Evolutionary conservation across 139 green algal genomes (phyloP), one percentile per base, ranked within the genome.

Genomic region (Chlorella sp.): DNA sequence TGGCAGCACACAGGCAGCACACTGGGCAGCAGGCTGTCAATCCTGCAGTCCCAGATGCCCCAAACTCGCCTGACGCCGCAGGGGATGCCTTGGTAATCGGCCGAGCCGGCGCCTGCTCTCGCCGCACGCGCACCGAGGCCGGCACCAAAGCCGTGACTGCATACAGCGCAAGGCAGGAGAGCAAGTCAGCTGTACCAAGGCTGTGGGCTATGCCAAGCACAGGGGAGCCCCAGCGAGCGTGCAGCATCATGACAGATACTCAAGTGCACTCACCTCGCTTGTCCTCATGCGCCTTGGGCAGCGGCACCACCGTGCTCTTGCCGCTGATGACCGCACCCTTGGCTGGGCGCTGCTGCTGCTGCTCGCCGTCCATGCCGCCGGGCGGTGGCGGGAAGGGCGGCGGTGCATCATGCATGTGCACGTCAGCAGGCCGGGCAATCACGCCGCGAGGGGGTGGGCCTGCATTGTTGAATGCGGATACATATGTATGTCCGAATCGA

Each of bases 221-320:
- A n/a, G n/a, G n/a, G n/a, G n/a, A n/a, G n/a, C n/a, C n/a, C n/a
- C n/a, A n/a, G n/a, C n/a, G n/a, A n/a, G n/a, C n/a, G n/a, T n/a
- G n/a, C n/a, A n/a, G 21, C 30, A 30, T 56, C n/a, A 55, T 16
- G 3, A 79, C 25, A 30, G 23, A 64, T 9, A 51, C 44, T 51
- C 44, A 4, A 36, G 64, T 38, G 5, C 34, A 41, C 81, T 60
- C 73, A 87, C 83, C 83, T 32, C 74, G 55, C 73, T 94, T 94
- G 71, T 96, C 93, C 11, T 95, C 87, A 20, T 95, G 89, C 0
- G 95, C 94, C 25, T 92, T 84, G 12, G 95, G 90, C 65, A 94
- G 88, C 62, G 94, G 93, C 17, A 94, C 89, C 55, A 98, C 95
- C 11, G 95, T 98, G 64, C 88, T 92, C 26, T 87, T 91, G 18